phyloP scores from a whole-genome alignment of 176 grass and related monocot species.

The Olyra latifolia region DNA sequence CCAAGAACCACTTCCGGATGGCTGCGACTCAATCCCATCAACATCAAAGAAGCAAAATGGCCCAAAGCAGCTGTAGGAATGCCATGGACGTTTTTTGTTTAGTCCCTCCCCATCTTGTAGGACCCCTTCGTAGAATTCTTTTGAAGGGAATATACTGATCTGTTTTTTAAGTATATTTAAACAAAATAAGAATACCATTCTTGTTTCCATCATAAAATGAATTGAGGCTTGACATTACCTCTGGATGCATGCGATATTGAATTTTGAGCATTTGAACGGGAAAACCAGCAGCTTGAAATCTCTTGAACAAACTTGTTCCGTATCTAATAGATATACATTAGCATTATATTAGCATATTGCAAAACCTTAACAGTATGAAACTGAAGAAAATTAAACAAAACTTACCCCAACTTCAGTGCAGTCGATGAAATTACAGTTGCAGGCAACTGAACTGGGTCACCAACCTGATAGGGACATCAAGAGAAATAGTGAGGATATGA shows the following conservation, averaged over 20 bases:
- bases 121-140: constrained; percentile 86
- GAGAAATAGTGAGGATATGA: background rate
- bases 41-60: constrained; percentile 97
- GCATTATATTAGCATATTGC: constrained; percentile 28
- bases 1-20: constrained; percentile 86
- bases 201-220: constrained; percentile 20
- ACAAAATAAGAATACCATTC: constrained; percentile 29
- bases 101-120: constrained; percentile 82
- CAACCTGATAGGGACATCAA: constrained; percentile 55
- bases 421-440: constrained; percentile 89
- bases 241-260: constrained; percentile 98
- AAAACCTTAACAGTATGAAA: constrained; percentile 11
- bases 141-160: constrained; percentile 95
- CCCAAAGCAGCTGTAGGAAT: constrained; percentile 72
- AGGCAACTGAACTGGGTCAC: constrained; percentile 92
- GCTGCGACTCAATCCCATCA: constrained; percentile 74
- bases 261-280: constrained; percentile 95
- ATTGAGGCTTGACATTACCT: constrained; percentile 47
- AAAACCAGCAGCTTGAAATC: constrained; percentile 96
- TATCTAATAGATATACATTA: constrained; percentile 59
- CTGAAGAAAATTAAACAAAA: constrained; percentile 9
- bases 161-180: constrained; percentile 38
- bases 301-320: constrained; percentile 89
- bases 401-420: constrained; percentile 86
- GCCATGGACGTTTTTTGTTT: constrained; percentile 57